Base-by-base conservation (phyloP, 2,329 filamentous ascomycete species). In the Fusarium buxicola region DNA sequence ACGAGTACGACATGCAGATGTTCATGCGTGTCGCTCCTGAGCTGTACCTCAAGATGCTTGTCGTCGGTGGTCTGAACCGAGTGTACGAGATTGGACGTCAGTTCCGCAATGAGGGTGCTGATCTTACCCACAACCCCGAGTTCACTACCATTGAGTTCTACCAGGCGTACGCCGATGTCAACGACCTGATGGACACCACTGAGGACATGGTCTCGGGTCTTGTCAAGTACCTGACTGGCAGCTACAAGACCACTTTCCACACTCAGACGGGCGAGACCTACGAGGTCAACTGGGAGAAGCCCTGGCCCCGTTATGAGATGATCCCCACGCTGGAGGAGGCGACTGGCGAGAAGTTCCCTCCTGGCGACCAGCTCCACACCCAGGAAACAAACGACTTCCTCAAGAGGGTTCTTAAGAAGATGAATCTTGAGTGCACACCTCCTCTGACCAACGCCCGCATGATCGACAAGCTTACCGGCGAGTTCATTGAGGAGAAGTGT, bases 111-210 rank as follows among this genome's bases (percentile, higher is more conserved):
- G 94, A 97, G 78, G 89, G 90, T 68, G 76, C 78, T 58, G 78
- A 80, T 69, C 71, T 80, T 43, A 99, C 95, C 8, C 95, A 99
- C 84, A 99, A 98, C 82, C 95, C 77, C 52, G 95, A 99, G 76
- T 99, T 99, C 82, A 99, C 95, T 38, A 96, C 92, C 24, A 92
- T 92, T 77, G 95, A 99, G 78, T 98, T 98, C 81, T 99, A 99
- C 80, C 89, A 91, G 86, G 94, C 95, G 4, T 98, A 93, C 68
- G 91, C 90, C 53, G 93, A 97, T 77, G 87, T 97, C 69, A 91
- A 96, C 77, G 95, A 98, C 74, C 82, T 97, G 58, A 77, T 78
- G 71, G 82, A 91, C 58, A 85, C 92, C 73, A 98, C 95, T 2
- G 95, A 99, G 78, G 94, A 97, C 74, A 89, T 99, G 27, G 90